Base-by-base conservation (phyloP, 257 asterid genomes). In the Nemophila menziesii region DNA sequence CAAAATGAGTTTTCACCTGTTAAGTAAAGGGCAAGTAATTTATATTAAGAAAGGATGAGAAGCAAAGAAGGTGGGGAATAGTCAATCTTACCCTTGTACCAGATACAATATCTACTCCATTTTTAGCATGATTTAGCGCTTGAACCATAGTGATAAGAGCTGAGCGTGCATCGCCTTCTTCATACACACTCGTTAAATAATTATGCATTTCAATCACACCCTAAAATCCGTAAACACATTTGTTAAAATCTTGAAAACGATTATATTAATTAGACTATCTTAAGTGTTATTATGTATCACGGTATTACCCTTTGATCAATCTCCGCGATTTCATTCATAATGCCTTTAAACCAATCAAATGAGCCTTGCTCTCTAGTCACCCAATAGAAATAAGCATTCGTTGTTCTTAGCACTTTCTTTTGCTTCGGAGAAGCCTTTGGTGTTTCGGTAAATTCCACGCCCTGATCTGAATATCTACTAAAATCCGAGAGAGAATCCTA, bases 101-200 rank as follows among this genome's bases (percentile, higher is more conserved):
- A 9, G 92, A 83, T 41, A 87, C 92, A 51, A 83, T 71, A 44
- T 83, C 95, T 33, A 80, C 93, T 40, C 97, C 97, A 39, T 87
- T 83, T 57, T 87, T 87, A 5, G 97, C 95, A 75, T 87, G 95
- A 71, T 87, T 83, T 44, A 87, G 93, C 16, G 95, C 93, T 43
- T 83, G 97, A 41, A 87, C 95, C 95, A 87, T 83, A 24, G 97
- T 87, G 68, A 87, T 83, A 60, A 87, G 93, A 29, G 95, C 94
- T 19, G 97, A 87, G 53, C 93, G 95, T 22, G 93, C 97, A 68
- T 87, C 95, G 4, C 97, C 95, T 70, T 87, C 95, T 64, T 87
- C 97, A 20, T 89, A 89, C 22, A 89, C 97, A 47, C 97, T 89
- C 1, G 97, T 89, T 47, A 83, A 69, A 60, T 89, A 89, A 50